Evolutionary conservation across 2,329 filamentous ascomycete species (phyloP).

Genomic region (Diaporthe citri): DNA sequence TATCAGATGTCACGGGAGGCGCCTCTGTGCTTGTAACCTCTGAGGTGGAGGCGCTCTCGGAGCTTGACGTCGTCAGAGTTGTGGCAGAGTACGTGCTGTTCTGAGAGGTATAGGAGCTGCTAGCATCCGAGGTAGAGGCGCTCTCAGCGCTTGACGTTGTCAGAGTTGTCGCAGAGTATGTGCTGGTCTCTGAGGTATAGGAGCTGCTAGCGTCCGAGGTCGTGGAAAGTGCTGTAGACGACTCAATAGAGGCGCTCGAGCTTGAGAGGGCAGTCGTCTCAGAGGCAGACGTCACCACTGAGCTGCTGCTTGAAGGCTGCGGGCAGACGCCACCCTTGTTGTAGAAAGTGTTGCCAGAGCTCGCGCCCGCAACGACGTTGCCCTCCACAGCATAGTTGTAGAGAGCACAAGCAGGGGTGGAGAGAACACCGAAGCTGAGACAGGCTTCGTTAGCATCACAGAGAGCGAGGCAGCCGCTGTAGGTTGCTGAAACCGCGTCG

Average conservation of each 20-base stretch:
- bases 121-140: neutral
- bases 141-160: conserved; percentile 3
- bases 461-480: conserved; percentile 35
- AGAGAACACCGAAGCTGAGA: conserved; percentile 37
- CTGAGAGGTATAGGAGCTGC: neutral
- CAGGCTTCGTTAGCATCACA: conserved; percentile 37
- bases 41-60: neutral
- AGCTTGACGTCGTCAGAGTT: conserved; percentile 8
- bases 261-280: neutral
- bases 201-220: neutral
- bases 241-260: conserved; percentile 7
- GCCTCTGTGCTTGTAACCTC: neutral
- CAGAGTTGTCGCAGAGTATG: conserved; percentile 7
- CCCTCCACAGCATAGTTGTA: conserved; percentile 38
- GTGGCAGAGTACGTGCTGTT: neutral
- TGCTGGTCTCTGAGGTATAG: neutral
- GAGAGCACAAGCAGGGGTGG: conserved; percentile 34
- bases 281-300: neutral
- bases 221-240: neutral
- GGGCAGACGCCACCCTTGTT: conserved; percentile 36
- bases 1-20: conserved; percentile 2
- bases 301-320: conserved; percentile 22
- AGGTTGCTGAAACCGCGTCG: conserved; percentile 36
- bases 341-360: conserved; percentile 36
- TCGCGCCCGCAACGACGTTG: conserved; percentile 28